Evolutionary conservation across 1,284 basidiomycete genomes (phyloP).

Genomic region (Irpex sp.): DNA sequence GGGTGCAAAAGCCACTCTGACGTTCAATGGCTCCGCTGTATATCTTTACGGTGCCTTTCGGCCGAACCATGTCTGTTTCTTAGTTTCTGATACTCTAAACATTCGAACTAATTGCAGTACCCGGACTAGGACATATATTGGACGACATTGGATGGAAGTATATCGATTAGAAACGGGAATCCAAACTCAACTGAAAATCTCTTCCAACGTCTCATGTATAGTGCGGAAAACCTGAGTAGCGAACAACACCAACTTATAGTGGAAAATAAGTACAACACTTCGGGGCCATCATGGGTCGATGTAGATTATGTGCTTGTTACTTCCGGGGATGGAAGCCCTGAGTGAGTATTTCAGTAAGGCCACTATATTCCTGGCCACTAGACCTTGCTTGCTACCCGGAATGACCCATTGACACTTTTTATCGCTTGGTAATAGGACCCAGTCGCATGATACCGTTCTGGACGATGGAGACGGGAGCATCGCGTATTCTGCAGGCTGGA

Average conservation of each 20-base stretch:
- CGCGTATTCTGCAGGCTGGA: slow-evolving; percentile 7
- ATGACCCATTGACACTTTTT: neutral
- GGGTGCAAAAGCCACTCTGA: slow-evolving; percentile 7
- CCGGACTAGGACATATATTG: neutral
- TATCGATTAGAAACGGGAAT: neutral
- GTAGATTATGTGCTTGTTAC: slow-evolving; percentile 12
- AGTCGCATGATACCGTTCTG: neutral
- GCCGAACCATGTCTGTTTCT: slow-evolving; percentile 10
- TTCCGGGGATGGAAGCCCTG: slow-evolving; percentile 6
- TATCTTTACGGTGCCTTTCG: slow-evolving; percentile 10
- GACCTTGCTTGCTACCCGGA: neutral
- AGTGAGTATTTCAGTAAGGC: neutral
- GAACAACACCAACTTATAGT: slow-evolving; percentile 7
- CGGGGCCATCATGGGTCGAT: slow-evolving; percentile 2
- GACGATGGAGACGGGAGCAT: slow-evolving; percentile 2
- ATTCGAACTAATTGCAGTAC: too few relatives aligned
- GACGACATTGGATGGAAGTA: slow-evolving; percentile 7
- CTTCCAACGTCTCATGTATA: slow-evolving; percentile 6
- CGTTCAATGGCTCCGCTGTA: slow-evolving; percentile 13
- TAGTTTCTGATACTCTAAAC: too few relatives aligned
- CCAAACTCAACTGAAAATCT: neutral
- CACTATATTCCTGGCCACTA: neutral
- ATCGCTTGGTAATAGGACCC: neutral
- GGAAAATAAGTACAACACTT: slow-evolving; percentile 5
- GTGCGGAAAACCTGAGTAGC: neutral